A percentile compares a stretch with the other conserved stretches of the same genome.
Conservation (phyloP, 2,329 filamentous ascomycete species). For the Tolypocladium cylindrosporum region DNA sequence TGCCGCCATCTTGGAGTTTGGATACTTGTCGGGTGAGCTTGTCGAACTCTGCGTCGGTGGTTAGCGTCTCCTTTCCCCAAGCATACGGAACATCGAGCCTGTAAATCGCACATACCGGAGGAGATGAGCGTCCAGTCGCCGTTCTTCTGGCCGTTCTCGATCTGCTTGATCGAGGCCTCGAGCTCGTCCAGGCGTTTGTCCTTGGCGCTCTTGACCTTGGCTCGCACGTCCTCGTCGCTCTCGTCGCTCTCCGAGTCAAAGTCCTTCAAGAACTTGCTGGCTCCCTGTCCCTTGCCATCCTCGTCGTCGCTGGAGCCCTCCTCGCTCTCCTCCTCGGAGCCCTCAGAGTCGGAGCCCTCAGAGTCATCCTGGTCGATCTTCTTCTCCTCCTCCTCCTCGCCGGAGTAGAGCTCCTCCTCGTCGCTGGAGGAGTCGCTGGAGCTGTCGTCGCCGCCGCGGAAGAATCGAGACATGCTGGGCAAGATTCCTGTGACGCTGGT, state of each 20-base stretch:
- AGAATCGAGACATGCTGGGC: constrained; percentile 86
- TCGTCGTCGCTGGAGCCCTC: constrained; percentile 53
- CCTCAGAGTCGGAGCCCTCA: constrained; percentile 30
- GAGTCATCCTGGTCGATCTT: constrained; percentile 21
- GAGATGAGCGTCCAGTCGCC: constrained; percentile 94
- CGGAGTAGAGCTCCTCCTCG: constrained; percentile 85
- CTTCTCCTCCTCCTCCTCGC: constrained; percentile 30
- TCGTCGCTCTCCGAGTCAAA: constrained; percentile 67
- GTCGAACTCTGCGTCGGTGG: constrained; percentile 62
- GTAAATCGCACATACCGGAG: constrained; percentile 50
- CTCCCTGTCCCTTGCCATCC: constrained; percentile 58
- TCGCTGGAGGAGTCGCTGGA: constrained; percentile 93
- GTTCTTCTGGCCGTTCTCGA: constrained; percentile 96
- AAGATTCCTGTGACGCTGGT: constrained; percentile 9
- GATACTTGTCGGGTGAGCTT: constrained; percentile 81
- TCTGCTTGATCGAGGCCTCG: constrained; percentile 77
- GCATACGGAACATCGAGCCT: neutral
- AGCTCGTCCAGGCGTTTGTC: constrained; percentile 95
- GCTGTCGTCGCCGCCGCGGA: constrained; percentile 84
- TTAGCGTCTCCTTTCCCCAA: constrained; percentile 3
- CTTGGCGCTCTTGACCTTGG: constrained; percentile 92
- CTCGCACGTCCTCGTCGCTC: constrained; percentile 77
- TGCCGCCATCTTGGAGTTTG: constrained; percentile 68
- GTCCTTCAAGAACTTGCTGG: constrained; percentile 73
- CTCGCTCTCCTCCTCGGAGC: constrained; percentile 41